Evolutionary conservation across 2,329 filamentous ascomycete genomes (phyloP).

Genomic region (Fusarium sp.): DNA sequence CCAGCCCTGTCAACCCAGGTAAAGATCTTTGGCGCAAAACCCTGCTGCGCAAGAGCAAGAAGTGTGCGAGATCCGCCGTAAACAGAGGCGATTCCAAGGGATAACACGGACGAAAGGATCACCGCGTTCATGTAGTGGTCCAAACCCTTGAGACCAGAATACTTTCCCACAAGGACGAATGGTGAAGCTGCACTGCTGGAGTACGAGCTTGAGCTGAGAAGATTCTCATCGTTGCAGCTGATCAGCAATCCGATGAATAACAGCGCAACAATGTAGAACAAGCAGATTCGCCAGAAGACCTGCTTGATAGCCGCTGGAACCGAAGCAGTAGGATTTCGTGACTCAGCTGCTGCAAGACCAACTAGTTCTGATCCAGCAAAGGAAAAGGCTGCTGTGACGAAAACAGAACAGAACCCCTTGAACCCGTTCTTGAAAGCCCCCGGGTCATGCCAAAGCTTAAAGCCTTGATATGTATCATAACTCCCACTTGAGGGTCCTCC

Average conservation of each 20-base stretch:
- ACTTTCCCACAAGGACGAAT: conserved; percentile 64
- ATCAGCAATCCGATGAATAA: conserved; percentile 63
- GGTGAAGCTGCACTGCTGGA: conserved; percentile 55
- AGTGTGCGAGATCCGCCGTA: conserved; percentile 69
- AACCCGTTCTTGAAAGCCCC: conserved; percentile 77
- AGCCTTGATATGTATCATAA: conserved; percentile 61
- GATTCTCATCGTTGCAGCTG: conserved; percentile 57
- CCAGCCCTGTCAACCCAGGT: conserved; percentile 67
- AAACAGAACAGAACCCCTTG: conserved; percentile 76
- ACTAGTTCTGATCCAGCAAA: conserved; percentile 78
- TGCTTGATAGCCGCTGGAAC: conserved; percentile 87
- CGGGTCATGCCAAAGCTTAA: conserved; percentile 53
- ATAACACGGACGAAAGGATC: conserved; percentile 67
- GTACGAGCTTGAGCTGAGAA: conserved; percentile 53
- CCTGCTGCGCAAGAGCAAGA: conserved; percentile 66
- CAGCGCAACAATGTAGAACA: conserved; percentile 65
- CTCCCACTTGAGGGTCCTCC: conserved; percentile 64
- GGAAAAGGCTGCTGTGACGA: conserved; percentile 77
- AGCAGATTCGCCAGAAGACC: conserved; percentile 67
- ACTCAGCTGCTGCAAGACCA: conserved; percentile 77
- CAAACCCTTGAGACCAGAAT: conserved; percentile 62
- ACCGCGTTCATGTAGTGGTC: conserved; percentile 68
- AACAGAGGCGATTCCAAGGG: conserved; percentile 66
- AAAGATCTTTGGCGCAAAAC: conserved; percentile 67
- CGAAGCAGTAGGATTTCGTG: conserved; percentile 74